These are phyloP conservation scores for Boletus vermiculosoides DNA, from an alignment of 768 basidiomycete species.

Conservation along the genomic window DNA sequence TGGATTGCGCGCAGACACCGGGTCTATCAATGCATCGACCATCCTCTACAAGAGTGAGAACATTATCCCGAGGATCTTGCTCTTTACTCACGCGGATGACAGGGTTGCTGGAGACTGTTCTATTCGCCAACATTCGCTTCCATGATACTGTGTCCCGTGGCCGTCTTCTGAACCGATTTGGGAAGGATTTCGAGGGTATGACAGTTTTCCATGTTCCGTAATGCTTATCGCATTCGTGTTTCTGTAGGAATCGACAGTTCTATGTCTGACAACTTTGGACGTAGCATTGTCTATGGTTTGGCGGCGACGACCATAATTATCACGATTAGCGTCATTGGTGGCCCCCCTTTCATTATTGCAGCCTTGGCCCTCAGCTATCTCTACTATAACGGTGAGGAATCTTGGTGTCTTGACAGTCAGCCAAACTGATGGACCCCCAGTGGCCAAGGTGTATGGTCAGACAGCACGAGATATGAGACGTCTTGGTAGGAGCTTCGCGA, in stretches of 20 bases:
- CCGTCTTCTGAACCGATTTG: constrained; percentile 77
- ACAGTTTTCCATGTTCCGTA: background rate
- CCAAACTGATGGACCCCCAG: constrained; percentile 20
- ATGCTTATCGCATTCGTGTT: constrained; percentile 11
- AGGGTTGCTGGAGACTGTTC: constrained; percentile 70
- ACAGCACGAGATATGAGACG: constrained; percentile 85
- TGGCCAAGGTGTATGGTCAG: constrained; percentile 66
- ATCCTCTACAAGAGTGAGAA: constrained; percentile 67
- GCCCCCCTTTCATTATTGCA: constrained; percentile 67
- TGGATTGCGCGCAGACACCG: constrained; percentile 45
- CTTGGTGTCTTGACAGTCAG: background rate
- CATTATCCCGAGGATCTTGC: background rate
- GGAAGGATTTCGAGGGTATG: constrained; percentile 83
- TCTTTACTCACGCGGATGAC: constrained; percentile 13
- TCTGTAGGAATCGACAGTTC: constrained; percentile 72
- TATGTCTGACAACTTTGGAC: constrained; percentile 82
- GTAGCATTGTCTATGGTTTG: constrained; percentile 70
- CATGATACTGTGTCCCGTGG: constrained; percentile 91
- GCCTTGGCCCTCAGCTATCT: constrained; percentile 53
- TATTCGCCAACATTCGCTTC: constrained; percentile 89
- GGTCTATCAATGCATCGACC: constrained; percentile 79
- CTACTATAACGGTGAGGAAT: constrained; percentile 66
- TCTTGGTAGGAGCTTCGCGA: constrained; percentile 46
- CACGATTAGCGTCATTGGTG: constrained; percentile 78
- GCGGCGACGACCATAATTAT: constrained; percentile 68